Evolutionary conservation across 768 basidiomycete species (phyloP), one percentile per base, ranked within the genome.

Genomic region (Lanmaoa pseudosensibilis): DNA sequence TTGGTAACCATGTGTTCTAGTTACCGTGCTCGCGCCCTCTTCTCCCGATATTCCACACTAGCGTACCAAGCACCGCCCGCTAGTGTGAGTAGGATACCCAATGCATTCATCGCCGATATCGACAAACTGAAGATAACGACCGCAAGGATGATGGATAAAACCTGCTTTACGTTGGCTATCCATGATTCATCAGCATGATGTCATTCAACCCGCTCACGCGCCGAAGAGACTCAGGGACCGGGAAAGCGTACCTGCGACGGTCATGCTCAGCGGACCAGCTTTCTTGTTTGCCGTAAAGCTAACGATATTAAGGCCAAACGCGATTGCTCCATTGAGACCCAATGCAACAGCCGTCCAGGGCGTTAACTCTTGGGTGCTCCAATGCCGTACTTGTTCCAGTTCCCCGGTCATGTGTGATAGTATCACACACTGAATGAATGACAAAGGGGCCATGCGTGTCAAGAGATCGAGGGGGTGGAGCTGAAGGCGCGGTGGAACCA

Each of bases 241-340:
- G 30, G 27, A 18, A 23, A 50, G 77, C 84, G 53, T 57, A 90
- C 88, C 88, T 57, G 92, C 91, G 46, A 96, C 93, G 11, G 89
- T 92, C 90, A 95, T 96, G 46, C 87, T 89, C 60, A 96, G 69
- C 13, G 94, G 87, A 2, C 94, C 94, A 0, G 92, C 87, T 68
- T 89, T 86, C 72, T 88, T 87, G 75, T 98, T 99, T n/a, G 97
- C 92, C 39, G 90, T 91, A 67, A 99, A 97, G 69, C 89, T 92
- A 54, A 97, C 91, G 3, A 98, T 85, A 64, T 98, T 99, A 50
- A 99, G 77, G 15, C 85, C 88, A 66, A 97, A 98, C 4, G 97
- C 97, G 65, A 98, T 85, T 15, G 78, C 68, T 0, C 94, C 96
- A 63, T 98, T 99, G 36, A 88, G 65, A 5, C 84, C 60, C 44